Evolutionary conservation across 164 flowering plant species (phyloP).

Genomic region (Magnolia officinalis): DNA sequence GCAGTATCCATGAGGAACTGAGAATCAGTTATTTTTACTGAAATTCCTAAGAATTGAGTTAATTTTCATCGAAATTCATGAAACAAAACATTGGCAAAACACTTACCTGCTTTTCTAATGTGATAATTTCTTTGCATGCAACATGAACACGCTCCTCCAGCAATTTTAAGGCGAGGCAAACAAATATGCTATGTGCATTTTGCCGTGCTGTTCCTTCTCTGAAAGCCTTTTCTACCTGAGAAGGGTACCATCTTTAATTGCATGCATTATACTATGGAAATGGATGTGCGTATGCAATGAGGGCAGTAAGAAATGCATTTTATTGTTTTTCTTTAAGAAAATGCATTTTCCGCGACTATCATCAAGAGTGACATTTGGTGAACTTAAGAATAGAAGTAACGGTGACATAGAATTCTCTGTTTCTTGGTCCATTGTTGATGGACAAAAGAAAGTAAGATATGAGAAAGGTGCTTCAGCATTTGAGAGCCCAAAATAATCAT

Average conservation of each 20-base stretch:
- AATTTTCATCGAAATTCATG: background rate
- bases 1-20: conserved; percentile 4
- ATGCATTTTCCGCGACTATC: background rate
- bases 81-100: background rate
- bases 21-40: background rate
- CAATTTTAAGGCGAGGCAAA: conserved; percentile 80
- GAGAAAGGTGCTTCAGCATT: conserved; percentile 1
- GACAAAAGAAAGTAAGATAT: background rate
- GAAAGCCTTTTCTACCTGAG: conserved; percentile 95
- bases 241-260: background rate
- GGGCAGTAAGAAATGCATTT: background rate
- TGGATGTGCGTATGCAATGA: background rate
- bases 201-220: conserved; percentile 98
- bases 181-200: conserved; percentile 97
- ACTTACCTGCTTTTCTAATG: conserved; percentile 89
- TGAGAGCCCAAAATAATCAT: background rate
- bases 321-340: background rate
- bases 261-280: background rate
- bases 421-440: conserved; percentile 1
- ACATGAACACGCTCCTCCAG: conserved; percentile 95
- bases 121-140: conserved; percentile 94
- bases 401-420: background rate
- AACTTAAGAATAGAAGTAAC: background rate
- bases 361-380: background rate
- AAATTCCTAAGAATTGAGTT: background rate